Evolutionary conservation across 306 rosid species (phyloP).

Genomic region (Citrullus mucosospermus): DNA sequence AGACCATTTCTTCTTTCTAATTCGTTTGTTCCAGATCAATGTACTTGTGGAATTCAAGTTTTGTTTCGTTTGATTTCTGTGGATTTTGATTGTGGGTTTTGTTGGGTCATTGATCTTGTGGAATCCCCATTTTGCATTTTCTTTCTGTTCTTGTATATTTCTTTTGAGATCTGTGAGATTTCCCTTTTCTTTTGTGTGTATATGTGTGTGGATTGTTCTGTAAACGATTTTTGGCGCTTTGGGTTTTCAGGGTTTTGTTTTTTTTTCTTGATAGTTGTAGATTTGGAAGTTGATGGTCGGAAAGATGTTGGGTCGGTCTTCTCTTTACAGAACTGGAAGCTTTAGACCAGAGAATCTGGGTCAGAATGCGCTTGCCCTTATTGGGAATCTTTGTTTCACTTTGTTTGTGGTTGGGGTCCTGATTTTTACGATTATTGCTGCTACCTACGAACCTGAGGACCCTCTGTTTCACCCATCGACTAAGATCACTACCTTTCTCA

Average conservation of each 20-base stretch:
- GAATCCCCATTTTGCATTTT: slow-evolving; percentile 13
- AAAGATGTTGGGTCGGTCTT: slow-evolving; percentile 44
- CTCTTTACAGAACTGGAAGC: slow-evolving; percentile 43
- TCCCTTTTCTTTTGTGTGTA: background rate
- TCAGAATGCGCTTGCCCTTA: slow-evolving; percentile 65
- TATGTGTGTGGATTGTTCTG: background rate
- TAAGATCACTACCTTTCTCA: slow-evolving; percentile 70
- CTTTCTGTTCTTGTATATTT: background rate
- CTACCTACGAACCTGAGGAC: slow-evolving; percentile 94
- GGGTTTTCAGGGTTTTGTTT: slow-evolving; percentile 20
- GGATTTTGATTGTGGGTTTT: background rate
- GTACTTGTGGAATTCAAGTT: background rate
- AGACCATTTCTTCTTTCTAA: background rate
- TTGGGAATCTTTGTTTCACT: slow-evolving; percentile 84
- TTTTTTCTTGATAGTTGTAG: background rate
- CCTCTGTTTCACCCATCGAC: slow-evolving; percentile 94
- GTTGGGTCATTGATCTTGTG: slow-evolving; percentile 16
- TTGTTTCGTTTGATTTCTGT: background rate
- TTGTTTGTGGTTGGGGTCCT: slow-evolving; percentile 77
- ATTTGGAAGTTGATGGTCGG: slow-evolving; percentile 11
- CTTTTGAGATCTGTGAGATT: slow-evolving; percentile 20
- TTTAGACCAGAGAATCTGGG: slow-evolving; percentile 88
- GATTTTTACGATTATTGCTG: slow-evolving; percentile 84
- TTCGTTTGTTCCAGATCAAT: background rate
- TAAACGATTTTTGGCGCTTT: slow-evolving; percentile 11